Evolutionary conservation across 257 asterid species (phyloP).

Genomic region (Rhazya stricta): DNA sequence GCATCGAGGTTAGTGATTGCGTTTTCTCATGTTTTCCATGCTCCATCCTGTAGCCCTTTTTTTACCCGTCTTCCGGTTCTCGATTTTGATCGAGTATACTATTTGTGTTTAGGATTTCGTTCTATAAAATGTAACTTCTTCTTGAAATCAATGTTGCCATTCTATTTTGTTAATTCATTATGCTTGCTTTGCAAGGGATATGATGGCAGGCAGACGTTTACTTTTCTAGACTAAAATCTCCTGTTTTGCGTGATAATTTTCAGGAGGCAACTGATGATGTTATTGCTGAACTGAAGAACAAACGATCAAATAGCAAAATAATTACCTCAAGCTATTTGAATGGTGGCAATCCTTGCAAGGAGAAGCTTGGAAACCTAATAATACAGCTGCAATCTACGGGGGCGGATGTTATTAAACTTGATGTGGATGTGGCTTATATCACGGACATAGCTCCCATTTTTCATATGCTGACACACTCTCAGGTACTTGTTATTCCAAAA

Average conservation of each 20-base stretch:
- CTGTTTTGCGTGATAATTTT: neutral
- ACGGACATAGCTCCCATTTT: constrained; percentile 62
- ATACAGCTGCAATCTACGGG: constrained; percentile 43
- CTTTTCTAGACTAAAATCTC: neutral
- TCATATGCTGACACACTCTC: constrained; percentile 53
- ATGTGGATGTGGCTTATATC: constrained; percentile 47
- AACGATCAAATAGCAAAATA: constrained; percentile 37
- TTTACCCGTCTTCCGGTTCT: too few species aligned
- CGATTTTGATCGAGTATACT: neutral
- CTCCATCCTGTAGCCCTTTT: neutral
- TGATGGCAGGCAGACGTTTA: too few species aligned
- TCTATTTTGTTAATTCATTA: too few species aligned
- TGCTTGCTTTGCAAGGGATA: neutral
- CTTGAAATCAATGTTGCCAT: too few species aligned
- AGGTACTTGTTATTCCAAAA: constrained; percentile 28
- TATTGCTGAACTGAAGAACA: constrained; percentile 36
- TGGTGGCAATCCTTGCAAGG: constrained; percentile 29
- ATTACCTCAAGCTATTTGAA: constrained; percentile 41
- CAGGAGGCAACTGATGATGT: constrained; percentile 40
- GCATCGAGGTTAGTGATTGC: constrained; percentile 34
- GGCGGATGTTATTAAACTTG: constrained; percentile 54
- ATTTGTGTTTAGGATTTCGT: neutral
- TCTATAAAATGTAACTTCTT: too few species aligned
- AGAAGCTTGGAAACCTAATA: constrained; percentile 40
- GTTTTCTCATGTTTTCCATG: neutral